phyloP scores from a whole-genome alignment of 2,329 filamentous ascomycete species.

The Neonectria sp. region DNA sequence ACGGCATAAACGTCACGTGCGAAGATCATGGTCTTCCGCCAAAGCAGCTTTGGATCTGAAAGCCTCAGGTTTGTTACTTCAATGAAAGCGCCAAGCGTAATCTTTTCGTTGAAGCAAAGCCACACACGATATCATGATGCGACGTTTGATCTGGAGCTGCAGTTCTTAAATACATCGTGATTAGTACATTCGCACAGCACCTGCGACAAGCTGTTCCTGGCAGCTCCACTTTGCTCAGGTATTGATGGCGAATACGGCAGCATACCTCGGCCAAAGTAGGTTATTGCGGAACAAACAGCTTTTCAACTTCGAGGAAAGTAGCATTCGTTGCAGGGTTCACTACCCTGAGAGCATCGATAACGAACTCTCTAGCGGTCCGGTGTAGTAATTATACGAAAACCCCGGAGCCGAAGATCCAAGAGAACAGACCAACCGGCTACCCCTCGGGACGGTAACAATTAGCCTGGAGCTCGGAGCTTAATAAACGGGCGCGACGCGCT shows the following conservation, averaged over 20 bases:
- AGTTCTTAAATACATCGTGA: background rate
- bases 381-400: background rate
- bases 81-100: background rate
- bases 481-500: conserved; percentile 21
- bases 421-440: background rate
- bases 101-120: background rate
- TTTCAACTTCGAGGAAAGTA: background rate
- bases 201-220: background rate
- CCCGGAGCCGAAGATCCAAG: background rate
- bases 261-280: background rate
- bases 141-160: background rate
- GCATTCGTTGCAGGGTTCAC: background rate
- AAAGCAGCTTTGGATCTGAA: conserved; percentile 1
- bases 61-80: background rate
- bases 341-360: background rate
- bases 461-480: conserved; percentile 12
- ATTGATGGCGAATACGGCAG: background rate
- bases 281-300: background rate
- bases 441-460: background rate
- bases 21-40: conserved; percentile 9
- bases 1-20: conserved; percentile 40
- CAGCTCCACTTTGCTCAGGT: conserved; percentile 1
- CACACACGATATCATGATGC: conserved; percentile 7
- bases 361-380: background rate
- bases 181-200: background rate